A percentile compares a stretch with the other conserved stretches of the same genome.
These are phyloP conservation scores for Nakaseomyces kungkrabaensis DNA, from an alignment of 1,139 yeast species.

Conservation along the genomic window DNA sequence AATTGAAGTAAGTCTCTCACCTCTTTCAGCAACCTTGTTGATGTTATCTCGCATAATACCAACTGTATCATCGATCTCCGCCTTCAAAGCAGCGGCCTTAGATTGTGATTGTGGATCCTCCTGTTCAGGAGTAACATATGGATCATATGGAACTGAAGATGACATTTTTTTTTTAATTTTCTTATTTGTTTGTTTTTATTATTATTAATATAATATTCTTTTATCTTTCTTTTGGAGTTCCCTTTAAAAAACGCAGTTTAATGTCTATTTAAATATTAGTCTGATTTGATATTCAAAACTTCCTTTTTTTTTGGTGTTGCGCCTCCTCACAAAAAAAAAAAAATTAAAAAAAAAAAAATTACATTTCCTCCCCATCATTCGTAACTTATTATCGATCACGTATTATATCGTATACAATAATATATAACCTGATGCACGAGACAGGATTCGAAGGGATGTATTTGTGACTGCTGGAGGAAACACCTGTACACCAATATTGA, in stretches of 20 bases:
- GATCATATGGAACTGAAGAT: slow-evolving; percentile 81
- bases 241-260: no score
- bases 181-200: not conserved
- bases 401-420: no score
- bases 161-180: slow-evolving; percentile 39
- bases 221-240: not conserved
- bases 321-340: no score
- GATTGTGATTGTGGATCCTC: slow-evolving; percentile 32
- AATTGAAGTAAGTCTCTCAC: slow-evolving; percentile 85
- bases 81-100: slow-evolving; percentile 79
- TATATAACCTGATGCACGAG: not conserved
- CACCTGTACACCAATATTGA: not conserved
- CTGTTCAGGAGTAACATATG: slow-evolving; percentile 64
- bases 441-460: not conserved
- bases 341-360: no score
- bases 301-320: no score
- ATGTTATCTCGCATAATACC: slow-evolving; percentile 97
- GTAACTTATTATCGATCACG: no score
- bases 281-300: no score
- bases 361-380: no score
- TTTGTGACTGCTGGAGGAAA: not conserved
- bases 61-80: slow-evolving; percentile 93
- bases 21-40: slow-evolving; percentile 88
- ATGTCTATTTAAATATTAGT: no score
- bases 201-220: not conserved